Conservation (phyloP, 73 alveolate species). For the Breviolum minutum region DNA sequence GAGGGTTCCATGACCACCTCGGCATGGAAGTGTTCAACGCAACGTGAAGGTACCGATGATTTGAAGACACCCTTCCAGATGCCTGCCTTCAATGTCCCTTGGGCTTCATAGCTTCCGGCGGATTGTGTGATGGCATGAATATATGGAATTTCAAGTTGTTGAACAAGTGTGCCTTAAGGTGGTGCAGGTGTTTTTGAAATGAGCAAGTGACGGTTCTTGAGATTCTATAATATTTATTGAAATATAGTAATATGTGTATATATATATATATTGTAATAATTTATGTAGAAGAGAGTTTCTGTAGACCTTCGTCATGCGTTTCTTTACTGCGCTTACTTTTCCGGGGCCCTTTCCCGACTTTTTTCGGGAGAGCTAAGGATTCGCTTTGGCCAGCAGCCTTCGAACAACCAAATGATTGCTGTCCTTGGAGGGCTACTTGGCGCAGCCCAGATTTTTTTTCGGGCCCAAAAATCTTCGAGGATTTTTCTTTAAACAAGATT, state of each 20-base stretch:
- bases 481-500: no score
- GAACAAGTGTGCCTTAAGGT: no score
- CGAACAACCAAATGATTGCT: constrained; percentile 33
- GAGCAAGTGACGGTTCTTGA: no score
- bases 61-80: constrained; percentile 67
- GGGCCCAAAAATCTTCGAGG: no score
- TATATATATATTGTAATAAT: neutral
- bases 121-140: no score
- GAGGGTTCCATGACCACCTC: constrained; percentile 70
- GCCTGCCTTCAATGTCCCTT: constrained; percentile 39
- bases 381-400: constrained; percentile 74
- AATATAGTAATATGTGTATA: neutral
- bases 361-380: neutral
- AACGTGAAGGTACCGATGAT: constrained; percentile 54
- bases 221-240: no score
- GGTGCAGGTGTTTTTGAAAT: no score
- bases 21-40: constrained; percentile 72
- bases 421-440: constrained; percentile 20
- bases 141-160: no score
- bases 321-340: no score
- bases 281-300: no score
- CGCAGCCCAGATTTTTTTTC: neutral
- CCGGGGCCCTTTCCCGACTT: no score
- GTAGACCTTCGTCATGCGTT: no score
- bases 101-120: neutral